Conservation (phyloP, 768 basidiomycete genomes). For the Steccherinum ochraceum region DNA sequence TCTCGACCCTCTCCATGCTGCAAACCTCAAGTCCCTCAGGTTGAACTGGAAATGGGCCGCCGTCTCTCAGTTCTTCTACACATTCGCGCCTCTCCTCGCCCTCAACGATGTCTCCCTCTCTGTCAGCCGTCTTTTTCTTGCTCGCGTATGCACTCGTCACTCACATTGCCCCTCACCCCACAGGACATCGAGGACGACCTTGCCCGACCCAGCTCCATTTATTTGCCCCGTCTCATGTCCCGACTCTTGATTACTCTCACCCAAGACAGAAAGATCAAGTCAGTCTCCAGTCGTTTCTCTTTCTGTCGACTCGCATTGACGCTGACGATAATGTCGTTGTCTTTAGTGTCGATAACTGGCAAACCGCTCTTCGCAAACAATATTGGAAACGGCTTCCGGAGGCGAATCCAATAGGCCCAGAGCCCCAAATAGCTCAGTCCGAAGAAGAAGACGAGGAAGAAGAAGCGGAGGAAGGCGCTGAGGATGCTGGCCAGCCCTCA, state of each 20-base stretch:
- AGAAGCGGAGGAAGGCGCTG: conserved; percentile 16
- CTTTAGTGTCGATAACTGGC: conserved; percentile 69
- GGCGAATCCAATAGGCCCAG: conserved; percentile 67
- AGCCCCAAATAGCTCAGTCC: conserved; percentile 27
- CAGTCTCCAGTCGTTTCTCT: conserved; percentile 26
- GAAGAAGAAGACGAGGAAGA: conserved; percentile 11
- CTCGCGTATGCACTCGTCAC: not conserved
- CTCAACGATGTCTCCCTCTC: conserved; percentile 63
- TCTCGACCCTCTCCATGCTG: too few species aligned
- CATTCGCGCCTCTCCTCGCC: conserved; percentile 69
- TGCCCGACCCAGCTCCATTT: conserved; percentile 46
- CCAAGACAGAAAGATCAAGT: conserved; percentile 78
- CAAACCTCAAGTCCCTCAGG: conserved; percentile 52
- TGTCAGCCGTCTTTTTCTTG: conserved; percentile 32
- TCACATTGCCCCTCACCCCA: not conserved
- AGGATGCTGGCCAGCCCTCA: not conserved
- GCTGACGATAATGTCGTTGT: conserved; percentile 7
- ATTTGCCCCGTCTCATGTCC: conserved; percentile 70
- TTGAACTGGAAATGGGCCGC: conserved; percentile 91
- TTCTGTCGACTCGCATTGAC: too few species aligned
- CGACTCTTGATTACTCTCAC: conserved; percentile 68
- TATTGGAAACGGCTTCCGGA: conserved; percentile 67
- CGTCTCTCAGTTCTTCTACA: conserved; percentile 85
- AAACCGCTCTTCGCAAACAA: conserved; percentile 69
- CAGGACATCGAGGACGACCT: conserved; percentile 82